These are phyloP conservation scores for Trichoderma endophyticum DNA, from an alignment of 2,329 filamentous ascomycete species.

Conservation along the genomic window DNA sequence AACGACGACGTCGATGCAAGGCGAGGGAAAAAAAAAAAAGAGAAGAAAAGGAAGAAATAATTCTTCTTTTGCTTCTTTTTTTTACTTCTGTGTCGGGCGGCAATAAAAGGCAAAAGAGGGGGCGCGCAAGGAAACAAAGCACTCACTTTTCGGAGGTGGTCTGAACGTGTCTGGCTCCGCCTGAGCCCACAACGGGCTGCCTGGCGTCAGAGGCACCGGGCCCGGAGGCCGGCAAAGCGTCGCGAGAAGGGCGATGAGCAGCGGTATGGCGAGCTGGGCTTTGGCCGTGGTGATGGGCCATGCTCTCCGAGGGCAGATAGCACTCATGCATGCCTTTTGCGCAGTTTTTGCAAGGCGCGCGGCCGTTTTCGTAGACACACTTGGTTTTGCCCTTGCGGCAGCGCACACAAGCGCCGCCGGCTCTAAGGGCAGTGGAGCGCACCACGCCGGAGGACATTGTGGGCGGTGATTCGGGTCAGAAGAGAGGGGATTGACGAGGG, in stretches of 20 bases:
- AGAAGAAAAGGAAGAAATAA: background rate
- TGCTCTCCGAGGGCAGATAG: constrained; percentile 59
- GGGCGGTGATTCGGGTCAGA: background rate
- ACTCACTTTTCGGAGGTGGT: constrained; percentile 55
- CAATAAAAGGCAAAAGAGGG: background rate
- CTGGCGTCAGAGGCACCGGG: constrained; percentile 45
- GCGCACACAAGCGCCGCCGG: constrained; percentile 60
- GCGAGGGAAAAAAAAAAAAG: background rate
- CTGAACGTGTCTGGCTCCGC: constrained; percentile 47
- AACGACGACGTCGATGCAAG: background rate
- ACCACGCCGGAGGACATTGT: constrained; percentile 48
- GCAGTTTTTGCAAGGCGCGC: constrained; percentile 62
- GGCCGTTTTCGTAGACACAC: constrained; percentile 60
- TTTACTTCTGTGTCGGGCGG: background rate
- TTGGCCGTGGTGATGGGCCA: constrained; percentile 58
- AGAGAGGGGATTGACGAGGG: background rate
- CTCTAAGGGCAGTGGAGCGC: constrained; percentile 57
- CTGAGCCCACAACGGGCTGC: constrained; percentile 42
- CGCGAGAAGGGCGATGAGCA: constrained; percentile 50
- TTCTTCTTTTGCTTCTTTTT: background rate
- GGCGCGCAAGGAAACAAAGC: constrained; percentile 13
- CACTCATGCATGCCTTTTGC: constrained; percentile 63
- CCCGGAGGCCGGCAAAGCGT: constrained; percentile 53
- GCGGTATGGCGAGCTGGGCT: constrained; percentile 50
- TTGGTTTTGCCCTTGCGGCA: constrained; percentile 64